Evolutionary conservation across 2,329 filamentous ascomycete genomes (phyloP), one percentile per base, ranked within the genome.

Genomic region (Chaetomium globosum): DNA sequence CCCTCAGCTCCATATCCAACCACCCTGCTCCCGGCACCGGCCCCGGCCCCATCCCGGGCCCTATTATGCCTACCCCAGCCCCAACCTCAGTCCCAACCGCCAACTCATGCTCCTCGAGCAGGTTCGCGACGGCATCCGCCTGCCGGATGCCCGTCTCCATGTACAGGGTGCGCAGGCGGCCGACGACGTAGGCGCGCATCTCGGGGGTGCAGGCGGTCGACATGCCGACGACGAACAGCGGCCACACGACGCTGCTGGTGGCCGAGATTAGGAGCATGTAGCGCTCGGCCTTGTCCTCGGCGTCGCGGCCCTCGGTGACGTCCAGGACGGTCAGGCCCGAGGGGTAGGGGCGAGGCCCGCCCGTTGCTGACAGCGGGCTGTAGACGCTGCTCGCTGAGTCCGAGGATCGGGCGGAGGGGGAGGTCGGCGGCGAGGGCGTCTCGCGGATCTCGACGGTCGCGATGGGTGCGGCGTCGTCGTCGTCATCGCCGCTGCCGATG

Each of bases 171-270:
- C 76, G 72, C 48, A 84, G 73, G n/a, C 81, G 75, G 21, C 78
- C 77, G 16, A 83, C 72, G 1, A 80, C 78, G 54, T 82, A 84
- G 3, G 75, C 72, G 56, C 78, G 79, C 69, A 78, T 78, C 56
- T 77, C 74, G 3, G 71, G 67, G 0, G 77, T 76, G 65, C 80
- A 82, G 3, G 77, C 78, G 0, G 80, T 80, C 23, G 80, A 82
- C 71, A 81, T 78, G 61, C 81, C 82, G 8, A 81, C 77, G 12
- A 80, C 77, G 63, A 82, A 84, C 3, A 84, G 75, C 4, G 82
- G 82, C 81, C 81, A 83, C 48, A 84, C 78, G 9, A 82, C 77
- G 19, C 80, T 79, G 67, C 82, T 81, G 28, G 80, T 81, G 0
- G 80, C 78, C 9, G 80, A 81, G 0, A 79, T 80, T 7, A 84